phyloP scores from a whole-genome alignment of 2,329 filamentous ascomycete genomes.

The Didymella segeticola region DNA sequence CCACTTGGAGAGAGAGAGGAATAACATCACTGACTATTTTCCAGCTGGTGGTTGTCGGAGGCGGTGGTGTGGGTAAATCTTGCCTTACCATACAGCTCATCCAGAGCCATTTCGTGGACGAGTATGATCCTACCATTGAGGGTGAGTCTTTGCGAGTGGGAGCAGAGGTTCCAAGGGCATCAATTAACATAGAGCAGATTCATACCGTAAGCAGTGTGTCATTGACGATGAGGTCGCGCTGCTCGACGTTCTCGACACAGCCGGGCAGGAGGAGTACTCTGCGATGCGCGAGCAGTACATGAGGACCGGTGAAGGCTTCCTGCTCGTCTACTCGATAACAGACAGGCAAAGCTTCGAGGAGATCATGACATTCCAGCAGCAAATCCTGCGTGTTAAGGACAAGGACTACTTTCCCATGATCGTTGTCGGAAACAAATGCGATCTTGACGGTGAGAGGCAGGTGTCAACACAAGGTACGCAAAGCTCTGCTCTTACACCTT shows the following conservation, averaged over 20 bases:
- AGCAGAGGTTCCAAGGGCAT: background rate
- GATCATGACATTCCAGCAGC: constrained; percentile 98
- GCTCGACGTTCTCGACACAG: constrained; percentile 96
- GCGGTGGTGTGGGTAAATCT: constrained; percentile 98
- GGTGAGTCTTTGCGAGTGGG: constrained; percentile 61
- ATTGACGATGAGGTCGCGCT: constrained; percentile 98
- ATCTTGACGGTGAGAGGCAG: constrained; percentile 90
- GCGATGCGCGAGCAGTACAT: constrained; percentile 99
- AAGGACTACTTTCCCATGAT: constrained; percentile 99
- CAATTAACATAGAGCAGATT: constrained; percentile 66
- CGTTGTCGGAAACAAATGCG: constrained; percentile 98
- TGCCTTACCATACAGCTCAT: constrained; percentile 91
- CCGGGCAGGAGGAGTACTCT: constrained; percentile 98
- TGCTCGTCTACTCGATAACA: constrained; percentile 97
- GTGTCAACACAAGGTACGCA: constrained; percentile 86
- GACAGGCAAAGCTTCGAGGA: constrained; percentile 97
- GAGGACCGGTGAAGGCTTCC: constrained; percentile 96
- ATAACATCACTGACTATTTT: background rate
- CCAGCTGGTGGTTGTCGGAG: constrained; percentile 83
- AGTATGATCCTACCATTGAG: constrained; percentile 99
- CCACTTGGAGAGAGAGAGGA: background rate
- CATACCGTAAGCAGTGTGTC: constrained; percentile 99
- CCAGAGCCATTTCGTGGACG: constrained; percentile 94
- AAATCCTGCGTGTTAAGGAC: constrained; percentile 98
- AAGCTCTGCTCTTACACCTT: constrained; percentile 11